Evolutionary conservation across 1,284 basidiomycete species (phyloP).

Genomic region (Ceratobasidium sp.): DNA sequence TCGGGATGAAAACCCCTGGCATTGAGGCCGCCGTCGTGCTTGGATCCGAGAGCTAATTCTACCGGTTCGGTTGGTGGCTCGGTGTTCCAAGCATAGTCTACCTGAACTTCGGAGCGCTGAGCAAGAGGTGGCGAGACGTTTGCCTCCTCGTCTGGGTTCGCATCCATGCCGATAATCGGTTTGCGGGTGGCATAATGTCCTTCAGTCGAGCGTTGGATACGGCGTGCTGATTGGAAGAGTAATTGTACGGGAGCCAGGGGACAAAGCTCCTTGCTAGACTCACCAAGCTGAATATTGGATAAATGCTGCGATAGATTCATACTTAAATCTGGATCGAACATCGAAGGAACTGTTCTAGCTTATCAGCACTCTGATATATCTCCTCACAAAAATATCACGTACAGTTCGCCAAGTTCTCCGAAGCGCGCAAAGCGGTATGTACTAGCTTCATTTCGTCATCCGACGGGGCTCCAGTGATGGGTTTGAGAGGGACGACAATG

Average conservation of each 20-base stretch:
- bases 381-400: not conserved
- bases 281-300: constrained; percentile 11
- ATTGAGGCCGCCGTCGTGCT: too few relatives aligned
- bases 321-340: constrained; percentile 4
- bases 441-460: constrained; percentile 3
- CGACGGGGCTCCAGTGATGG: constrained; percentile 19
- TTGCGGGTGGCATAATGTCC: not conserved
- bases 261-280: not conserved
- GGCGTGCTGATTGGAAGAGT: not conserved
- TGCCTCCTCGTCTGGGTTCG: too few relatives aligned
- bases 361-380: not conserved
- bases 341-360: not conserved
- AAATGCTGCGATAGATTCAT: constrained; percentile 17
- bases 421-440: not conserved
- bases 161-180: too few relatives aligned
- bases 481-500: not conserved
- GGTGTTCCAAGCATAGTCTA: too few relatives aligned
- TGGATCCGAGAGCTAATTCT: too few relatives aligned
- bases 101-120: too few relatives aligned
- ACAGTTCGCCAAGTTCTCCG: constrained; percentile 3
- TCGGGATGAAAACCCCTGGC: too few relatives aligned
- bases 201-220: not conserved
- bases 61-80: too few relatives aligned
- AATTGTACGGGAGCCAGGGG: not conserved
- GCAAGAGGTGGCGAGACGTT: too few relatives aligned